These are phyloP conservation scores for Mortierella sp. DNA, from an alignment of 371 early-diverging fungal genomes.

Conservation along the genomic window DNA sequence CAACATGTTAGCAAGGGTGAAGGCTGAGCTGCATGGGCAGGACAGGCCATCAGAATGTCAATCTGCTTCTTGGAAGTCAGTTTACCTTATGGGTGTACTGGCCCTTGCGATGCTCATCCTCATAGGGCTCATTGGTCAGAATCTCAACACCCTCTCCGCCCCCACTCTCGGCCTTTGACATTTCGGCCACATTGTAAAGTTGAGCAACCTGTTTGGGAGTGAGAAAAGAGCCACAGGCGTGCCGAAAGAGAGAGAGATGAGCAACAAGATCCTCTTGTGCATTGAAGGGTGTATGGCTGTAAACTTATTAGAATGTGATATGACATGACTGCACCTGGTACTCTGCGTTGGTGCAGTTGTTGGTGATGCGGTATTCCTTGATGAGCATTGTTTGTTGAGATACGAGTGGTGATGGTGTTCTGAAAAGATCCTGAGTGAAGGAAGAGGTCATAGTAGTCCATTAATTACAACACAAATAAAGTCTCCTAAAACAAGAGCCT, in stretches of 20 bases:
- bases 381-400: constrained; percentile 63
- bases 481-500: no score
- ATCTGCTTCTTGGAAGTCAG: constrained; percentile 46
- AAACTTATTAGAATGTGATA: no score
- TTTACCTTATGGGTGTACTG: constrained; percentile 82
- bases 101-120: constrained; percentile 73
- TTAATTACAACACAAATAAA: not conserved
- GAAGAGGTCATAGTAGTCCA: not conserved
- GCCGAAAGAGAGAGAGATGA: not conserved
- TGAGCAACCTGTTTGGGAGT: constrained; percentile 64
- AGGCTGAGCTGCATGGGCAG: no score
- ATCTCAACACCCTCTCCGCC: constrained; percentile 83
- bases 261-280: not conserved
- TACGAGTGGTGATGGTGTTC: not conserved
- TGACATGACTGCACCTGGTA: constrained; percentile 62
- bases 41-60: no score
- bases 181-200: constrained; percentile 78
- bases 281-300: not conserved
- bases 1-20: no score
- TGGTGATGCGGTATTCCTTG: constrained; percentile 77
- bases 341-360: constrained; percentile 77
- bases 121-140: constrained; percentile 76
- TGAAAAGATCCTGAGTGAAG: not conserved
- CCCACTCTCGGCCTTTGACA: constrained; percentile 80
- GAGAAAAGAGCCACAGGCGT: not conserved